Evolutionary conservation across 345 rosid species (phyloP), one percentile per base, ranked within the genome.

Genomic region (Populus ilicifolia): DNA sequence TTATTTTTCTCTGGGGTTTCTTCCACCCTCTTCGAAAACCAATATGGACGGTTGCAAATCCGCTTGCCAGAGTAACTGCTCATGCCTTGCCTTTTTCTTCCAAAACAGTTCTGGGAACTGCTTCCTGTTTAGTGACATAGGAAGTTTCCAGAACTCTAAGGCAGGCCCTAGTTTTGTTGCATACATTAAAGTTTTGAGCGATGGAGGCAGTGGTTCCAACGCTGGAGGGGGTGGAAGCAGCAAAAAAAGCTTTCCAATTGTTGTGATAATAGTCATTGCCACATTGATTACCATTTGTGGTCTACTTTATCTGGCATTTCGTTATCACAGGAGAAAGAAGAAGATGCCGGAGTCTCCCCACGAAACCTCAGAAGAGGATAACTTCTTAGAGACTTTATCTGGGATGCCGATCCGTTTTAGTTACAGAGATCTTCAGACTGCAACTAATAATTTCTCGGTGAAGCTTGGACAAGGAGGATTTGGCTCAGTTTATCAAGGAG

Each of bases 381-480:
- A 88, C 68, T 92, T 96, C 84, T 69, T 94, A 80, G 93, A 84
- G 82, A 74, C 17, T 77, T 83, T 96, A 69, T 83, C 98, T 0
- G 93, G 99, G 62, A 91, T 89, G 94, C 99, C 99, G 1, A 78
- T 86, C 2, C 89, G 98, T 21, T 96, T 86, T 71, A 86, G 86
- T 80, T 96, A 91, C 85, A 85, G 73, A 67, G 98, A 94, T 67
- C 99, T 96, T 67, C 92, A 88, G 80, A 79, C 80, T 8, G 97
- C 97, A 1, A 96, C 99, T 5, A 83, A 87, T 75, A 84, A 89
- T 88, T 96, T 96, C 85, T 81, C 91, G 3, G 85, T 87, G 61
- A 96, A 88, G 89, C 89, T 96, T 18, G 99, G 99, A 52, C 97
- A 90, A 38, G 99, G 98, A 33, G 98, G 99, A 63, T 96, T 96